Conservation (phyloP, 306 rosid species). For the Amphicarpaea edgeworthii region DNA sequence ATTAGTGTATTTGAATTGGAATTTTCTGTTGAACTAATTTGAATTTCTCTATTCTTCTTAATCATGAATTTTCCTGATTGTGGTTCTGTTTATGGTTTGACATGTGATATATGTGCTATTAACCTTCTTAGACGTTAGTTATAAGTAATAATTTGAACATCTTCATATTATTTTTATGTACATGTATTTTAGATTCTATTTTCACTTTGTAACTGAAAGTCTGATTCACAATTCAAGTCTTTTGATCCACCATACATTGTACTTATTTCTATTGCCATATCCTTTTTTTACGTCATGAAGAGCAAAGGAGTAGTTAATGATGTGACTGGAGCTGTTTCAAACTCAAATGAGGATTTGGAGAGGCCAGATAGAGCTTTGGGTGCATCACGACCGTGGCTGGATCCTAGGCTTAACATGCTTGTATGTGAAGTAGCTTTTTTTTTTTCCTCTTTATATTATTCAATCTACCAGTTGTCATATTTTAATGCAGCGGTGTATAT, state of each 20-base stretch:
- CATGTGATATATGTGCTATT: slow-evolving; percentile 23
- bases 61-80: slow-evolving; percentile 3
- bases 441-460: slow-evolving; percentile 6
- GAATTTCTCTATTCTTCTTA: background rate
- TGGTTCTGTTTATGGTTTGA: slow-evolving; percentile 1
- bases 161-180: background rate
- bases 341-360: slow-evolving; percentile 63
- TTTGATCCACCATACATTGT: slow-evolving; percentile 7
- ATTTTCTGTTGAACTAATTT: background rate
- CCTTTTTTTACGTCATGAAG: slow-evolving; percentile 54
- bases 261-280: slow-evolving; percentile 34
- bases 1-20: slow-evolving; percentile 6
- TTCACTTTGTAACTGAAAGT: background rate
- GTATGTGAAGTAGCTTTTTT: slow-evolving; percentile 53
- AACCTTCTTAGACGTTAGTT: background rate
- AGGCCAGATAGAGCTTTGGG: slow-evolving; percentile 59
- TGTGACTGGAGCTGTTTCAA: slow-evolving; percentile 55
- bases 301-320: slow-evolving; percentile 72
- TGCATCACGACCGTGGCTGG: slow-evolving; percentile 72
- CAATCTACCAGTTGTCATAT: slow-evolving; percentile 7
- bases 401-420: slow-evolving; percentile 62
- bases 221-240: background rate
- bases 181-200: slow-evolving; percentile 13
- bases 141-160: slow-evolving; percentile 24
- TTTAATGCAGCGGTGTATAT: slow-evolving; percentile 46